Evolutionary conservation across 2,329 filamentous ascomycete species (phyloP).

Genomic region (Catunica adiposa): DNA sequence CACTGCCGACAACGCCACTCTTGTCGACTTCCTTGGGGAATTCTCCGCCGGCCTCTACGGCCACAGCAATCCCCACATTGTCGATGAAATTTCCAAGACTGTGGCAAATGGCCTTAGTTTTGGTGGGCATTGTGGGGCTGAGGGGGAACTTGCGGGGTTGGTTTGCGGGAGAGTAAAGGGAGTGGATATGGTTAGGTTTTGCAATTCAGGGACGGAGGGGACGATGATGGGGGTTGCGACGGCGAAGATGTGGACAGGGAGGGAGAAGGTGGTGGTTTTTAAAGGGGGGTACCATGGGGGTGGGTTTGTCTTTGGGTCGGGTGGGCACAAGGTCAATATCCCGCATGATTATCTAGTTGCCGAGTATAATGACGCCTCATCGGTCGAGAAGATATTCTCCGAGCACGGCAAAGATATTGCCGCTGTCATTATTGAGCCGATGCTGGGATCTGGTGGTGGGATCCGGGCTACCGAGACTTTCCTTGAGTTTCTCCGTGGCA

Average conservation of each 20-base stretch:
- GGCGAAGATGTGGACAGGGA: slow-evolving; percentile 30
- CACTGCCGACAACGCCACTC: slow-evolving; percentile 27
- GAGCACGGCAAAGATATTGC: slow-evolving; percentile 29
- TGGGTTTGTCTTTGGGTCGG: slow-evolving; percentile 12
- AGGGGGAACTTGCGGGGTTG: slow-evolving; percentile 33
- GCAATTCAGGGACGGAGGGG: slow-evolving; percentile 50
- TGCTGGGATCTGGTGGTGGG: slow-evolving; percentile 48
- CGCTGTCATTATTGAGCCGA: slow-evolving; percentile 47
- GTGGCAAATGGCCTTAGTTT: slow-evolving; percentile 36
- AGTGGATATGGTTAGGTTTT: slow-evolving; percentile 41
- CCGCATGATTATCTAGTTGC: slow-evolving; percentile 40
- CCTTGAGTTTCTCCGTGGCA: slow-evolving; percentile 31
- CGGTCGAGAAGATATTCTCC: slow-evolving; percentile 25
- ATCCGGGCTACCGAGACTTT: slow-evolving; percentile 35
- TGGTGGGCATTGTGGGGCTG: slow-evolving; percentile 35
- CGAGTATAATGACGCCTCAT: slow-evolving; percentile 42
- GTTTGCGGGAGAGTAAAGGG: slow-evolving; percentile 35
- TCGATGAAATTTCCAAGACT: slow-evolving; percentile 29
- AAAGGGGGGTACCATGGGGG: slow-evolving; percentile 27
- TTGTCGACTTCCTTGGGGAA: slow-evolving; percentile 46
- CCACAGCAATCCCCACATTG: slow-evolving; percentile 42
- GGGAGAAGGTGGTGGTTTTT: slow-evolving; percentile 34
- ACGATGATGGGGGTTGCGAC: slow-evolving; percentile 42
- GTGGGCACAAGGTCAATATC: slow-evolving; percentile 27
- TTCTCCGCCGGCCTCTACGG: slow-evolving; percentile 50